These are phyloP conservation scores for Paxillus ammoniavirescens DNA, from an alignment of 768 basidiomycete species.

Conservation along the genomic window DNA sequence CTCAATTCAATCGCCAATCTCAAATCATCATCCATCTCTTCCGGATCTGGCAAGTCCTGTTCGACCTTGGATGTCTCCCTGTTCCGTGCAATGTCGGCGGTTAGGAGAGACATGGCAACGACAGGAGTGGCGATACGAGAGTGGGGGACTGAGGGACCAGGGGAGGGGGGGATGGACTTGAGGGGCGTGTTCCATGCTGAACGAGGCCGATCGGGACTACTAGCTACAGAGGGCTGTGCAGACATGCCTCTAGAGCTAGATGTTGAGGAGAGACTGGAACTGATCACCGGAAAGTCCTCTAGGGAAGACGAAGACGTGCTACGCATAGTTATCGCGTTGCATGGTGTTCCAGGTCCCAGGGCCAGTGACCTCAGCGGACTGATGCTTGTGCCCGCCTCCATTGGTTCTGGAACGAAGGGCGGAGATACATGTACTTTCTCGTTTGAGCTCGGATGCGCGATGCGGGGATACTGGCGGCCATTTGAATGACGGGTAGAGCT, in stretches of 20 bases:
- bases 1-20: slow-evolving; percentile 67
- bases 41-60: slow-evolving; percentile 3
- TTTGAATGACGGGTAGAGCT: slow-evolving; percentile 19
- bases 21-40: slow-evolving; percentile 63
- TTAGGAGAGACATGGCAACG: slow-evolving; percentile 11
- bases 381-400: slow-evolving; percentile 46
- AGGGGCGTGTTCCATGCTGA: slow-evolving; percentile 44
- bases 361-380: slow-evolving; percentile 23
- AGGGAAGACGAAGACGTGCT: slow-evolving; percentile 22
- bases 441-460: slow-evolving; percentile 35
- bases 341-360: slow-evolving; percentile 5
- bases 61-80: background rate
- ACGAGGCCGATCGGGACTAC: slow-evolving; percentile 11
- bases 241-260: slow-evolving; percentile 19
- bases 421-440: slow-evolving; percentile 59
- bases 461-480: slow-evolving; percentile 29
- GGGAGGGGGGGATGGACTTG: slow-evolving; percentile 11
- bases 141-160: slow-evolving; percentile 16
- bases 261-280: slow-evolving; percentile 27
- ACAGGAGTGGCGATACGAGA: slow-evolving; percentile 11
- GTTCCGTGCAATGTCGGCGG: slow-evolving; percentile 12
- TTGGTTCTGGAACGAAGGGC: slow-evolving; percentile 47
- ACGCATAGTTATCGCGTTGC: slow-evolving; percentile 7
- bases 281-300: slow-evolving; percentile 34
- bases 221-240: slow-evolving; percentile 9